Evolutionary conservation across 2,329 filamentous ascomycete genomes (phyloP).

Genomic region (Colletotrichum tropicale): DNA sequence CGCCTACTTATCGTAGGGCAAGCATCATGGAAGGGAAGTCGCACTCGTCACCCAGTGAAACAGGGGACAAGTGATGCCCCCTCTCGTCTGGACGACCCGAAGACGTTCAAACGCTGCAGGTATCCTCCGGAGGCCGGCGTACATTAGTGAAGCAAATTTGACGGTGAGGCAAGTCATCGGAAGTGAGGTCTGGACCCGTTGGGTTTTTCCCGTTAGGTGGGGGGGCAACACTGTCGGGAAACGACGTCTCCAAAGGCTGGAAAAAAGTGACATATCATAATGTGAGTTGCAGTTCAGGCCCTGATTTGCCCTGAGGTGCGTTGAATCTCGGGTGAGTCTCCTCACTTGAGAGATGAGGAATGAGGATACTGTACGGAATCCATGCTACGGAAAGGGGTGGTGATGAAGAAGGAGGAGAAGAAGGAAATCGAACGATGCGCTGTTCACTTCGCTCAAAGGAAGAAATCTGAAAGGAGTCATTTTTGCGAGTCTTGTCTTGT

Average conservation of each 20-base stretch:
- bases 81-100: neutral
- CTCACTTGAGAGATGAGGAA: neutral
- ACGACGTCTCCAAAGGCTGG: neutral
- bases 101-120: neutral
- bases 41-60: slow-evolving; percentile 2
- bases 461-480: neutral
- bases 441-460: neutral
- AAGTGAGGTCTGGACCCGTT: neutral
- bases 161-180: neutral
- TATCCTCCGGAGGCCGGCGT: neutral
- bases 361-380: neutral
- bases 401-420: neutral
- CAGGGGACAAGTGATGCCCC: neutral
- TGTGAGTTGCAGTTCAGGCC: neutral
- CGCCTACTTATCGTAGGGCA: neutral
- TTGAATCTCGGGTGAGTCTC: neutral
- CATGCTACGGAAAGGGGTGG: neutral
- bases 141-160: neutral
- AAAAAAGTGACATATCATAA: slow-evolving; percentile 1
- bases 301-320: neutral
- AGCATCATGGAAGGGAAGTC: neutral
- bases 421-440: neutral
- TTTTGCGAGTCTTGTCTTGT: neutral
- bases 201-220: neutral
- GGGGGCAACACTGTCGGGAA: neutral